Base-by-base conservation (phyloP, 257 asterid species). In the Leptodermis oblonga region DNA sequence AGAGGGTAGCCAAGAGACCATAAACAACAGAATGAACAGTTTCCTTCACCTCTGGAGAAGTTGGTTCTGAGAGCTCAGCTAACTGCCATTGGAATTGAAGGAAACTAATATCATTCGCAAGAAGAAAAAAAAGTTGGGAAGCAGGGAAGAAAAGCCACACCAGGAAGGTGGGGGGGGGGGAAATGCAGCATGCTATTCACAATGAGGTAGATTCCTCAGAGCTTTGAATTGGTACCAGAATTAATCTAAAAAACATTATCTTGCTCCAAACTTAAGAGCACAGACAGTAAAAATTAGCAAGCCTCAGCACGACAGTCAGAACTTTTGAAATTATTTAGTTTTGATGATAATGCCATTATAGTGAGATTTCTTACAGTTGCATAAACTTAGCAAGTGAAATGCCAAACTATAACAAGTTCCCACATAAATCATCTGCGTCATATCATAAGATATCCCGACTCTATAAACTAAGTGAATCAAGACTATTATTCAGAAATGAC, bases 1-100 rank as follows among this genome's bases (percentile, higher is more conserved):
- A 93, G 48, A 93, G 95, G 51, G 98, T 90, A 30, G 98, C 98
- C 81, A 93, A 86, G 59, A 93, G 90, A 79, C 98, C 98, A 70
- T 93, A 95, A 33, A 88, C 95, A 28, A 93, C 94, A 17, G 96
- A 93, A 76, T 83, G 90, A 77, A 93, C 83, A 33, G 92, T 81
- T 22, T 86, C 92, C 75, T 86, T 90, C 73, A 88, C 65, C 70
- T 88, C 96, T 3, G 90, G 76, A 18, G 86, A 87, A 51, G 96
- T 82, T 63, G 97, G 94, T 76, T 93, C 99, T 46, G 99, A 93
- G 7, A 93, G 87, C 86, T 93, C 99, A 0, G 85, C 96, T 52
- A 93, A 96, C 99, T 93, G 86, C 31, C 61, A 45, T 67, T 54
- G 43, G 25, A 30, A 72, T 37, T 11, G 5, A n/a, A 63, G 56